Conservation (phyloP, 2,329 filamentous ascomycete genomes). For the Talaromyces sp. region DNA sequence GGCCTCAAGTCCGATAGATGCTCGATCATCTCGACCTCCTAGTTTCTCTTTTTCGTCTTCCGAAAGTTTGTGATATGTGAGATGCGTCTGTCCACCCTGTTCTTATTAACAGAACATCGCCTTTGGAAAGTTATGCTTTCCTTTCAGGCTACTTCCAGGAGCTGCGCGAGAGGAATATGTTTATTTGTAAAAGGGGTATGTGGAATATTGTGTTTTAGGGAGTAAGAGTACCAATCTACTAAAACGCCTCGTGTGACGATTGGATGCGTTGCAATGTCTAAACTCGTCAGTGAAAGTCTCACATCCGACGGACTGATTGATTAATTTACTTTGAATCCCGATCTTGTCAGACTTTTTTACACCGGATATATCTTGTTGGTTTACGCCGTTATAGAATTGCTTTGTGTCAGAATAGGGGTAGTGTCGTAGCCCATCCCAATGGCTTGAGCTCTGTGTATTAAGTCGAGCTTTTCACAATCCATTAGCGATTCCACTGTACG, state of each 20-base stretch:
- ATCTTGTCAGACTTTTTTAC: slow-evolving; percentile 18
- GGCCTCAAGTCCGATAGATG: slow-evolving; percentile 46
- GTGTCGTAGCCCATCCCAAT: slow-evolving; percentile 24
- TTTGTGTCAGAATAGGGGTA: slow-evolving; percentile 22
- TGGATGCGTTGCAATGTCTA: slow-evolving; percentile 21
- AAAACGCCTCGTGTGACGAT: slow-evolving; percentile 23
- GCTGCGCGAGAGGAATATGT: slow-evolving; percentile 20
- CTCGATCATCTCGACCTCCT: slow-evolving; percentile 23
- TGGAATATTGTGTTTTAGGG: slow-evolving; percentile 15
- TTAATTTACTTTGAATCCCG: slow-evolving; percentile 22
- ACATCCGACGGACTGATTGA: neutral
- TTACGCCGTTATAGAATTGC: slow-evolving; percentile 24
- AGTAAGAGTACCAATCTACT: slow-evolving; percentile 23
- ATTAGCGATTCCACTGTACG: neutral
- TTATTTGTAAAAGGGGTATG: slow-evolving; percentile 14
- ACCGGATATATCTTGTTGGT: slow-evolving; percentile 24
- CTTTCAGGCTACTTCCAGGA: slow-evolving; percentile 25
- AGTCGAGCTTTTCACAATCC: slow-evolving; percentile 4
- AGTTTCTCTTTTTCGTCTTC: slow-evolving; percentile 20
- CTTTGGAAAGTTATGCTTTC: slow-evolving; percentile 26
- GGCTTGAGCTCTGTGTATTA: slow-evolving; percentile 22
- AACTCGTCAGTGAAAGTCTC: neutral
- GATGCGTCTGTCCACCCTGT: slow-evolving; percentile 30
- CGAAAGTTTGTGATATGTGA: slow-evolving; percentile 22
- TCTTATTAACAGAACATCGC: slow-evolving; percentile 32